A percentile compares a stretch with the other conserved stretches of the same genome.
phyloP scores from a whole-genome alignment of 371 early-diverging fungal species.

The Rhizomucor pusillus region DNA sequence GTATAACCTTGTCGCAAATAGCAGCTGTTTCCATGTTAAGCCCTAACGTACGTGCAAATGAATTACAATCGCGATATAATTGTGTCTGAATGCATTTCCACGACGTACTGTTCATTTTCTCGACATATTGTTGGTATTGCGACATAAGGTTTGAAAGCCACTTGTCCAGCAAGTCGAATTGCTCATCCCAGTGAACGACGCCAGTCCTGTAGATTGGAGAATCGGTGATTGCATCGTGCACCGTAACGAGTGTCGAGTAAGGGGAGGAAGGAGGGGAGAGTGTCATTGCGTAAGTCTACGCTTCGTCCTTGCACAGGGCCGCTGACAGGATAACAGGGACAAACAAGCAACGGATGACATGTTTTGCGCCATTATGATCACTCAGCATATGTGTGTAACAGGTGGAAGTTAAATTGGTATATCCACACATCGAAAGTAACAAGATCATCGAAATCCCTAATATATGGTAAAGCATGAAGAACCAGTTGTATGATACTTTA shows the following conservation, averaged over 20 bases:
- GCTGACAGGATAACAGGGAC: too few relatives aligned
- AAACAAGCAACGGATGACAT: too few relatives aligned
- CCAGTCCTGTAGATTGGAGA: conserved; percentile 68
- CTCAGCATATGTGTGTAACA: too few relatives aligned
- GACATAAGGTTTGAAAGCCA: conserved; percentile 57
- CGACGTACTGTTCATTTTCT: conserved; percentile 42
- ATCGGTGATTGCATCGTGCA: conserved; percentile 56
- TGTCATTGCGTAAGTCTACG: conserved; percentile 6
- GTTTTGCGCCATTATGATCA: too few relatives aligned
- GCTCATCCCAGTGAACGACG: conserved; percentile 60
- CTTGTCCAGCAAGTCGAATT: conserved; percentile 57
- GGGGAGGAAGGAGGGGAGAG: conserved; percentile 8
- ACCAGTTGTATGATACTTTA: too few relatives aligned
- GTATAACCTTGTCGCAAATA: conserved; percentile 26
- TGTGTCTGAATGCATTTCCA: conserved; percentile 26
- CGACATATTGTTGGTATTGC: conserved; percentile 36
- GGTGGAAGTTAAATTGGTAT: too few relatives aligned
- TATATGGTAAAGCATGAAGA: too few relatives aligned
- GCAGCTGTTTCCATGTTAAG: conserved; percentile 8
- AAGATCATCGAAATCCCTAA: too few relatives aligned
- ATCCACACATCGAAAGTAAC: too few relatives aligned
- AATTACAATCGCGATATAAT: not conserved
- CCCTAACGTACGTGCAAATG: not conserved
- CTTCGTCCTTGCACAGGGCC: too few relatives aligned
- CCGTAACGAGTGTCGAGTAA: conserved; percentile 21